These are phyloP conservation scores for Aurinia saxatilis DNA, from an alignment of 345 rosid genomes.

Conservation along the genomic window DNA sequence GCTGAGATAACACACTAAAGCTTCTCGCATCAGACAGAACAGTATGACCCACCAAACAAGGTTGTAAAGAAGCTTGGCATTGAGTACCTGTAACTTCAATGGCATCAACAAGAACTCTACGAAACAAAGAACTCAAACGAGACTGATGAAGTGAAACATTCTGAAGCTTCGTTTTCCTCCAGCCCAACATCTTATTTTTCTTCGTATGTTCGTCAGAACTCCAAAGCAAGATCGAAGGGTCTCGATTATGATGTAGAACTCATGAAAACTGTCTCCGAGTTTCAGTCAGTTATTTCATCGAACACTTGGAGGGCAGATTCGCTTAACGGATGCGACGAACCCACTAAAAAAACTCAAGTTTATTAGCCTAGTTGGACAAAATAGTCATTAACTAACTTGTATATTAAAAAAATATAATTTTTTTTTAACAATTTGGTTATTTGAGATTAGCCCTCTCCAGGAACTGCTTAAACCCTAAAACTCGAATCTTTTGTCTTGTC, in stretches of 20 bases:
- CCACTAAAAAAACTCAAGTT: no score
- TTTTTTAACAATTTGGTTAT: no score
- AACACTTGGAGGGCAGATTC: constrained; percentile 2
- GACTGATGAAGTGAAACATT: constrained; percentile 3
- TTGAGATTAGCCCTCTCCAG: no score
- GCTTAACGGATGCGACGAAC: no score
- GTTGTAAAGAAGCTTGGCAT: constrained; percentile 15
- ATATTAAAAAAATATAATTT: no score
- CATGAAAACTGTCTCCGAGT: background rate
- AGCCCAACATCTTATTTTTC: constrained; percentile 10
- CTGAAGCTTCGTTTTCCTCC: constrained; percentile 14
- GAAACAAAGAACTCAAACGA: constrained; percentile 18
- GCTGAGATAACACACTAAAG: background rate
- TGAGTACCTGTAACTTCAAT: constrained; percentile 19
- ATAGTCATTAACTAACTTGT: no score
- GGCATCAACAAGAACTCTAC: background rate
- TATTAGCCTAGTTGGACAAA: no score
- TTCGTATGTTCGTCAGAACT: background rate
- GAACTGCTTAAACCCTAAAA: constrained; percentile 28
- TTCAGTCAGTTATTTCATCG: constrained; percentile 21
- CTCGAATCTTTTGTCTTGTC: background rate
- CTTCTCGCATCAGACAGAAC: background rate
- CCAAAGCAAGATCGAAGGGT: background rate
- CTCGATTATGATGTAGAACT: background rate
- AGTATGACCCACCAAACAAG: background rate